phyloP scores from a whole-genome alignment of 2,329 filamentous ascomycete species.

The Hypocrella siamensis region DNA sequence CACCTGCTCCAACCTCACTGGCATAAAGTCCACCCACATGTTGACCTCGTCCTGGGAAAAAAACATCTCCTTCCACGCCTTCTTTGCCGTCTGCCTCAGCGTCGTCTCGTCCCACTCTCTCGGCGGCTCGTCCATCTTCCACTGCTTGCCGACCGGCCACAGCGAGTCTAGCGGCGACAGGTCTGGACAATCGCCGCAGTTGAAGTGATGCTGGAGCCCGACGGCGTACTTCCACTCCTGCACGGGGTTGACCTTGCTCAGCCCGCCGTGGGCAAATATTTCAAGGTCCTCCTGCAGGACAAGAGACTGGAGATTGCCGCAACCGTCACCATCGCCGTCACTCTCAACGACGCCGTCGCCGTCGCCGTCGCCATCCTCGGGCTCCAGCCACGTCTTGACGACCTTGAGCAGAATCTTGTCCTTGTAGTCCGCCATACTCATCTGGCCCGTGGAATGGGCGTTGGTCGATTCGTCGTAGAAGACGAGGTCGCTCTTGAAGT shows the following conservation, averaged over 20 bases:
- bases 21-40: slow-evolving; percentile 22
- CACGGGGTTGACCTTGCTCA: slow-evolving; percentile 18
- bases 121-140: slow-evolving; percentile 10
- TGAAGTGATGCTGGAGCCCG: slow-evolving; percentile 16
- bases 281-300: slow-evolving; percentile 20
- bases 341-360: no score
- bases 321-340: no score
- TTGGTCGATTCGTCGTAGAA: slow-evolving; percentile 21
- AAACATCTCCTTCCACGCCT: slow-evolving; percentile 10
- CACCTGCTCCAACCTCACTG: slow-evolving; percentile 16
- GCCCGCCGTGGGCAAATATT: slow-evolving; percentile 17
- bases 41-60: slow-evolving; percentile 17
- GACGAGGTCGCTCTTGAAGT: slow-evolving; percentile 20
- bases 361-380: slow-evolving; percentile 2
- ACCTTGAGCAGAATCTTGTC: slow-evolving; percentile 17
- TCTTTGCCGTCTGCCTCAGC: slow-evolving; percentile 14
- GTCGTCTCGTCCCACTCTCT: slow-evolving; percentile 18
- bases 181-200: slow-evolving; percentile 21
- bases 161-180: slow-evolving; percentile 19
- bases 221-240: slow-evolving; percentile 21
- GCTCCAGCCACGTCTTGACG: slow-evolving; percentile 17
- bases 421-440: slow-evolving; percentile 19
- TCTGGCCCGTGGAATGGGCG: slow-evolving; percentile 14
- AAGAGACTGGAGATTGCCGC: slow-evolving; percentile 12
- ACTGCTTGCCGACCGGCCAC: slow-evolving; percentile 19